Evolutionary conservation across 2,329 filamentous ascomycete species (phyloP).

Genomic region (Talaromyces sp.): DNA sequence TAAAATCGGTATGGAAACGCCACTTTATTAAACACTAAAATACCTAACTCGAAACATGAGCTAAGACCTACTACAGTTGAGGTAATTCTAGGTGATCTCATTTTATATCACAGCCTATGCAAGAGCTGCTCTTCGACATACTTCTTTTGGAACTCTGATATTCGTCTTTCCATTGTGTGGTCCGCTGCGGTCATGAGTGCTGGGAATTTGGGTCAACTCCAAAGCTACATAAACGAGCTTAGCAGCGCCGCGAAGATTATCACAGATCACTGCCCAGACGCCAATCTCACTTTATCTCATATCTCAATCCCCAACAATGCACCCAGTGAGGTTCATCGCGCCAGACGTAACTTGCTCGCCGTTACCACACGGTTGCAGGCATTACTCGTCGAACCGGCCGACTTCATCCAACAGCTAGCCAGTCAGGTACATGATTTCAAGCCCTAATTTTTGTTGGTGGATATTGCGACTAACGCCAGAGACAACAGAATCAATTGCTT

Average conservation of each 20-base stretch:
- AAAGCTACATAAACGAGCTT: slow-evolving; percentile 7
- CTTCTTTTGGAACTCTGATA: neutral
- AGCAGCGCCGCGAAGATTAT: neutral
- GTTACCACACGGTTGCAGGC: neutral
- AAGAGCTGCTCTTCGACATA: neutral
- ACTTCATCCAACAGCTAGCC: slow-evolving; percentile 29
- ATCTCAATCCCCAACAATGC: neutral
- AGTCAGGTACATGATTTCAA: slow-evolving; percentile 6
- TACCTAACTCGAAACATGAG: neutral
- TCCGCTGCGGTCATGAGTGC: neutral
- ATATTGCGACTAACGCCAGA: neutral
- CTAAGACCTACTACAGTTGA: neutral
- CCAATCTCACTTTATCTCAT: neutral
- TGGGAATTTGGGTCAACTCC: neutral
- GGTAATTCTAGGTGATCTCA: neutral
- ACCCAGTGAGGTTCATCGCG: slow-evolving; percentile 1
- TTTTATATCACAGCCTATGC: neutral
- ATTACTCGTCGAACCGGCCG: slow-evolving; percentile 18
- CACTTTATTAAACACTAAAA: neutral
- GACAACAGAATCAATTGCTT: slow-evolving; percentile 31
- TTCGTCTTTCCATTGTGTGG: neutral
- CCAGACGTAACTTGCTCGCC: neutral
- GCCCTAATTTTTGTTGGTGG: neutral
- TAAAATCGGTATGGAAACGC: neutral
- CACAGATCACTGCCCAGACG: neutral